Evolutionary conservation across 2,329 filamentous ascomycete genomes (phyloP).

Genomic region (Aphanoascus verrucosus): DNA sequence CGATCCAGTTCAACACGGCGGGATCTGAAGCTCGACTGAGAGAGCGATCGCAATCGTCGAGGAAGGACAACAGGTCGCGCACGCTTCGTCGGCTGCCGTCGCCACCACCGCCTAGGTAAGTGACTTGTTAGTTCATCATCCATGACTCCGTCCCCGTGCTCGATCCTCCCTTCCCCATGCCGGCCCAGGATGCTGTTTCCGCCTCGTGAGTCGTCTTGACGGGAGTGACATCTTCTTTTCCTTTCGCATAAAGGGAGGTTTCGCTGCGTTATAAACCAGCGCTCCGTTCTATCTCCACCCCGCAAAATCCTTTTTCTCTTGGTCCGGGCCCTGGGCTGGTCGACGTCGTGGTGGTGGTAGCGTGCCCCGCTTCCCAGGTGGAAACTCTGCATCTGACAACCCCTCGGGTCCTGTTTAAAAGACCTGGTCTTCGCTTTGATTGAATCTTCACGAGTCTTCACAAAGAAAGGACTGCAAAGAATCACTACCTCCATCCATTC

Average conservation of each 20-base stretch:
- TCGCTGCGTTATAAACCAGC: background rate
- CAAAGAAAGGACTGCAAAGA: too few species aligned
- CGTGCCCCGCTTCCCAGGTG: conserved; percentile 13
- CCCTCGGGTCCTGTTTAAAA: background rate
- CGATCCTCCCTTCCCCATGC: background rate
- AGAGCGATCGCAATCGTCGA: conserved; percentile 22
- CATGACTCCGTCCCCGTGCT: background rate
- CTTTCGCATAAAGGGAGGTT: background rate
- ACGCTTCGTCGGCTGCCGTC: conserved; percentile 24
- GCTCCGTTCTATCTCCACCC: background rate
- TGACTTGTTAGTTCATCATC: background rate
- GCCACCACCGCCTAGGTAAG: conserved; percentile 35
- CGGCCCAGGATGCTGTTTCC: background rate
- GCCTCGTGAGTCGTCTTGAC: background rate
- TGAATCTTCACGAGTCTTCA: background rate
- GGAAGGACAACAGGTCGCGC: conserved; percentile 20
- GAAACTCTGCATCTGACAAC: background rate
- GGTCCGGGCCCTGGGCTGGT: conserved; percentile 1
- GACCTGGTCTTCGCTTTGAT: background rate
- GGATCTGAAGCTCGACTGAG: conserved; percentile 22
- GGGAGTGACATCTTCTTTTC: too few species aligned
- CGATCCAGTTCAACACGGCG: conserved; percentile 32
- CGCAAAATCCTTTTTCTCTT: background rate
- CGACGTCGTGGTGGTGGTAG: background rate
- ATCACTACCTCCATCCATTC: background rate